These are phyloP conservation scores for Flueggea neowawraea DNA, from an alignment of 441 rosid genomes.

Conservation along the genomic window DNA sequence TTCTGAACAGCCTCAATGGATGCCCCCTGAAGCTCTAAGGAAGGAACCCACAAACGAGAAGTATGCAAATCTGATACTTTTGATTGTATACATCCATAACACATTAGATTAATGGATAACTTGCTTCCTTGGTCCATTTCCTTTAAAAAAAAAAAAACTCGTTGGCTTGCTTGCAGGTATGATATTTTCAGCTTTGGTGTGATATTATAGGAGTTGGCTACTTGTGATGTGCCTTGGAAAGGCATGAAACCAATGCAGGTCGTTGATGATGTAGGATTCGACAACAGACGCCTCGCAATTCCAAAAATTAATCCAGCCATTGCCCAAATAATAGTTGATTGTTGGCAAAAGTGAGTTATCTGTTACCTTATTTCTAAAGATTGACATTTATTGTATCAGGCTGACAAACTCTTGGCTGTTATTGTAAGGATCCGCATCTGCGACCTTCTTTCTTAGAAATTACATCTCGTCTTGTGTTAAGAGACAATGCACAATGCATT, in stretches of 20 bases:
- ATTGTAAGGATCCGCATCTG: conserved; percentile 73
- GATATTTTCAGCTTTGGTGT: conserved; percentile 99
- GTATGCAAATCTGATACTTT: conserved; percentile 42
- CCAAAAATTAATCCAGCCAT: conserved; percentile 69
- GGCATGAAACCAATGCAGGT: conserved; percentile 99
- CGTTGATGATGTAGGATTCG: conserved; percentile 99
- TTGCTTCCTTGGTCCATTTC: neutral
- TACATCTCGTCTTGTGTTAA: conserved; percentile 55
- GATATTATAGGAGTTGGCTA: conserved; percentile 91
- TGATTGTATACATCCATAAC: neutral
- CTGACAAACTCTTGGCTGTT: neutral
- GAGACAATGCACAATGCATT: too few relatives aligned
- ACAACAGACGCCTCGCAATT: conserved; percentile 86
- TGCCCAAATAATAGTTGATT: conserved; percentile 76
- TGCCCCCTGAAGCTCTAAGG: conserved; percentile 98
- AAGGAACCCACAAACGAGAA: conserved; percentile 98
- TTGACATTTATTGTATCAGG: too few relatives aligned
- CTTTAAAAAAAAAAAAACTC: neutral
- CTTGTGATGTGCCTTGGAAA: conserved; percentile 82
- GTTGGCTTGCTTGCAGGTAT: conserved; percentile 57
- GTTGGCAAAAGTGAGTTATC: conserved; percentile 83
- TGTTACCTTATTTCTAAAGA: too few relatives aligned
- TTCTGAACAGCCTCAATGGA: conserved; percentile 98
- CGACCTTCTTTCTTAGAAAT: conserved; percentile 87
- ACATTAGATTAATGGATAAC: too few relatives aligned